Evolutionary conservation across 2,329 filamentous ascomycete species (phyloP).

Genomic region (Colletotrichum limetticola): DNA sequence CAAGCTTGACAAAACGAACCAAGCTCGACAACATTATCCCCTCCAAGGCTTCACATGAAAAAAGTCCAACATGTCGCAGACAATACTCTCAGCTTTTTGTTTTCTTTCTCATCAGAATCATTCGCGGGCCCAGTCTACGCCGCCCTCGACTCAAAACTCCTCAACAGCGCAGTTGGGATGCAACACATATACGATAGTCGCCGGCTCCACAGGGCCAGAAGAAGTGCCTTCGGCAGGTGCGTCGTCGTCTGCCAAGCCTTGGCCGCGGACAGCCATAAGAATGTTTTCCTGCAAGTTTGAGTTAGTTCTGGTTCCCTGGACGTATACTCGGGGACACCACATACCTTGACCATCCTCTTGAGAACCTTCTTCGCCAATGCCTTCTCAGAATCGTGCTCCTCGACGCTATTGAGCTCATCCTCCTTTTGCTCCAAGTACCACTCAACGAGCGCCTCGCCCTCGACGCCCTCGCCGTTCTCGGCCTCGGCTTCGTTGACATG

Average conservation of each 20-base stretch:
- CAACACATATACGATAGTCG: slow-evolving; percentile 79
- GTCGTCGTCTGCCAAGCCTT: slow-evolving; percentile 61
- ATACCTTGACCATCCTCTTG: slow-evolving; percentile 91
- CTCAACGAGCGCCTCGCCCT: slow-evolving; percentile 81
- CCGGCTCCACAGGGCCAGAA: slow-evolving; percentile 52
- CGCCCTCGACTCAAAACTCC: slow-evolving; percentile 52
- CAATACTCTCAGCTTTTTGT: slow-evolving; percentile 14
- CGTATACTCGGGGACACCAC: slow-evolving; percentile 43
- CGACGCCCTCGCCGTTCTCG: slow-evolving; percentile 81
- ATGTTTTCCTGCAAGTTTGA: slow-evolving; percentile 75
- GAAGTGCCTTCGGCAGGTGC: slow-evolving; percentile 55
- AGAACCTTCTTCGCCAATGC: slow-evolving; percentile 84
- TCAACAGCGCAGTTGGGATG: slow-evolving; percentile 95
- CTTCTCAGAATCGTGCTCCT: slow-evolving; percentile 77
- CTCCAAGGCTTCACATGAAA: not conserved
- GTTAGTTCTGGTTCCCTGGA: slow-evolving; percentile 58
- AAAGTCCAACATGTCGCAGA: slow-evolving; percentile 21
- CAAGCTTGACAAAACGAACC: not conserved
- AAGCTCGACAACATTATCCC: slow-evolving; percentile 5
- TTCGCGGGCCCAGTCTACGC: not conserved
- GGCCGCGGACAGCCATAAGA: slow-evolving; percentile 80
- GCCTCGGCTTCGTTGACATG: slow-evolving; percentile 86
- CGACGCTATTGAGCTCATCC: slow-evolving; percentile 70
- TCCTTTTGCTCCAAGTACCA: slow-evolving; percentile 97
- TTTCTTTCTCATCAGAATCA: slow-evolving; percentile 8